Percentiles rank a stretch among this genome's conserved stretches.
These are phyloP conservation scores for Melanomma pulvis-pyrius DNA, from an alignment of 495 filamentous ascomycete genomes.

Conservation along the genomic window DNA sequence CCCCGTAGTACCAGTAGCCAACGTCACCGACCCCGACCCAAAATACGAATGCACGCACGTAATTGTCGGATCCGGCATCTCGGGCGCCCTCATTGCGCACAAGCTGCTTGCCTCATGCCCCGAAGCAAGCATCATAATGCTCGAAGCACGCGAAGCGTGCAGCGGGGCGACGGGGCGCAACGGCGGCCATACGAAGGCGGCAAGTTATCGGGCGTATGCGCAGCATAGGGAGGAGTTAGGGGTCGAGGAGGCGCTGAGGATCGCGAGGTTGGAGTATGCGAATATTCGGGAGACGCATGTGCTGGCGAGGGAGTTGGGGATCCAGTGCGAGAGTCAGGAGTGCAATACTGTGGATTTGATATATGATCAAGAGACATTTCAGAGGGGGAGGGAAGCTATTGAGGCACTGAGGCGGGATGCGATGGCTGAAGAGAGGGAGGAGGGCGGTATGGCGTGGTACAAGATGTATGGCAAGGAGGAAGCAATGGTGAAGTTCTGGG, in stretches of 20 bases:
- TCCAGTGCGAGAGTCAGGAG: constrained; percentile 54
- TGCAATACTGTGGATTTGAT: constrained; percentile 63
- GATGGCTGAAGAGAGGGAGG: constrained; percentile 48
- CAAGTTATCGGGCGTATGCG: constrained; percentile 60
- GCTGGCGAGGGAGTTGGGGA: constrained; percentile 55
- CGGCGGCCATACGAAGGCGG: constrained; percentile 68
- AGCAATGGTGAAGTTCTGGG: constrained; percentile 51
- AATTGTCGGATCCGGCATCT: constrained; percentile 74
- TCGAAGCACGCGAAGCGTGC: constrained; percentile 61
- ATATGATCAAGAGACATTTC: constrained; percentile 55
- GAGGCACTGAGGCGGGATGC: constrained; percentile 48
- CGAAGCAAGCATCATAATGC: constrained; percentile 51
- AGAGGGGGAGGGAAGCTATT: constrained; percentile 47
- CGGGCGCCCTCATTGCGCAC: constrained; percentile 63
- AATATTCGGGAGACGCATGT: constrained; percentile 59
- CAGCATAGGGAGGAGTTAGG: constrained; percentile 49
- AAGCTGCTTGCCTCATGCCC: constrained; percentile 50
- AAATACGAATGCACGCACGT: constrained; percentile 54
- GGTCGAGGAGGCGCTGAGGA: constrained; percentile 53
- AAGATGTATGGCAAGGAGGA: constrained; percentile 51
- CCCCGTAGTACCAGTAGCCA: constrained; percentile 59
- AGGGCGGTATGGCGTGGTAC: constrained; percentile 53
- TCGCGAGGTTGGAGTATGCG: constrained; percentile 59
- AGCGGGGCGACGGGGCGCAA: constrained; percentile 66
- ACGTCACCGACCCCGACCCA: constrained; percentile 56